Evolutionary conservation across 768 basidiomycete species (phyloP), one percentile per base, ranked within the genome.

Genomic region (Podaxis sp.): DNA sequence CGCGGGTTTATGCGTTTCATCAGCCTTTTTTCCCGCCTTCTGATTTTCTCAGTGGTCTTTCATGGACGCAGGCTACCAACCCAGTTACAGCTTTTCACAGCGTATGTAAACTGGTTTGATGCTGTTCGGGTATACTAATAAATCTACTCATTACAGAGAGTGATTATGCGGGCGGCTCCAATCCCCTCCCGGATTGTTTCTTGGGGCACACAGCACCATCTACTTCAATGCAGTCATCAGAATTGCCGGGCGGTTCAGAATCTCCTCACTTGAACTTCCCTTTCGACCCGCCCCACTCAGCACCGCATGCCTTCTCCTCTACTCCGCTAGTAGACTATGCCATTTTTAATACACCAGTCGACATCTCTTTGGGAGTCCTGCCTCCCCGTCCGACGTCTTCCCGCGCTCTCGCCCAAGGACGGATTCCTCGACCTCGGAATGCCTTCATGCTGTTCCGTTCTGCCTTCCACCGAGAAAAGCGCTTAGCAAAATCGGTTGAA

Each of bases 391-490:
- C 69, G 0, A 64, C 67, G 26, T 65, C 68, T 15, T 64, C 65
- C 22, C 64, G 61, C 24, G 63, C 69, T 67, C 33, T 64, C 26
- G 24, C 75, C 76, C 63, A 74, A 75, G 9, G 79, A 39, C 87
- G 87, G 70, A 83, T 93, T 40, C 87, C 86, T 36, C 87, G 93
- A 13, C 93, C 93, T 1, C 82, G 89, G 60, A 96, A 95, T 69
- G 88, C 92, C 9, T 96, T 94, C 80, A 92, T 88, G 79, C 81
- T 87, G 70, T 88, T 83, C 71, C 81, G 86, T 22, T 87, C 84
- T 26, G 84, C 81, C 60, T 85, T 88, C 56, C 82, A 84, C 44
- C 80, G 82, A 3, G 77, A 79, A 6, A 79, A 82, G 46, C 83
- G 81, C 64, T 78, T 85, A 63, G 71, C 66, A 55, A 74, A 76